Conservation (phyloP, 805 yeast species). For the Starmerella scarabaei region DNA sequence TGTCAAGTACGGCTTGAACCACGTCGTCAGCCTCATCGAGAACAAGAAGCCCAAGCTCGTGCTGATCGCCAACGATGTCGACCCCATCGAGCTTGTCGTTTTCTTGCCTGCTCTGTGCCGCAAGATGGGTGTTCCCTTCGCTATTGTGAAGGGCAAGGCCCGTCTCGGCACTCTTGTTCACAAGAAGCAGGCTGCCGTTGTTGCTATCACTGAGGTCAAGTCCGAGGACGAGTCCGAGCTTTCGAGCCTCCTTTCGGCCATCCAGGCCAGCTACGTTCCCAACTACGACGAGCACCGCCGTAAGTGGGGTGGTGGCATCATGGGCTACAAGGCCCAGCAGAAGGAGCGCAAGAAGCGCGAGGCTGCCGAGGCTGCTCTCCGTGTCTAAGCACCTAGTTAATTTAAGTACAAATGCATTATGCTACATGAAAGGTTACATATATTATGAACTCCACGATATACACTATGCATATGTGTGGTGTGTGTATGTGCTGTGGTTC, state of each 20-base stretch:
- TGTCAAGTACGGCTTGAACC: slow-evolving; percentile 98
- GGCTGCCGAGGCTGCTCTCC: slow-evolving; percentile 33
- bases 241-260: slow-evolving; percentile 82
- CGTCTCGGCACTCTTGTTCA: slow-evolving; percentile 95
- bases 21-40: slow-evolving; percentile 92
- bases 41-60: slow-evolving; percentile 98
- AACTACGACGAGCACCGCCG: slow-evolving; percentile 92
- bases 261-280: slow-evolving; percentile 84
- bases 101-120: slow-evolving; percentile 98
- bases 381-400: slow-evolving; percentile 20
- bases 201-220: slow-evolving; percentile 90
- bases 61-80: slow-evolving; percentile 96
- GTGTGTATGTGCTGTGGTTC: too few relatives aligned
- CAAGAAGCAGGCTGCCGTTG: slow-evolving; percentile 95
- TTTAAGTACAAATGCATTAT: neutral
- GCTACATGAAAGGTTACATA: too few relatives aligned
- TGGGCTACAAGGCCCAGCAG: slow-evolving; percentile 88
- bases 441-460: too few relatives aligned
- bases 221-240: slow-evolving; percentile 91
- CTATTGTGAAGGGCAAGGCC: slow-evolving; percentile 96
- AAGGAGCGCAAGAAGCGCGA: slow-evolving; percentile 66
- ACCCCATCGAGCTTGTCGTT: slow-evolving; percentile 94
- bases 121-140: slow-evolving; percentile 99
- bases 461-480: too few relatives aligned
- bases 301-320: slow-evolving; percentile 99